Evolutionary conservation across 192 early-diverging fungal species (phyloP).

Genomic region (Allomyces macrogynus): DNA sequence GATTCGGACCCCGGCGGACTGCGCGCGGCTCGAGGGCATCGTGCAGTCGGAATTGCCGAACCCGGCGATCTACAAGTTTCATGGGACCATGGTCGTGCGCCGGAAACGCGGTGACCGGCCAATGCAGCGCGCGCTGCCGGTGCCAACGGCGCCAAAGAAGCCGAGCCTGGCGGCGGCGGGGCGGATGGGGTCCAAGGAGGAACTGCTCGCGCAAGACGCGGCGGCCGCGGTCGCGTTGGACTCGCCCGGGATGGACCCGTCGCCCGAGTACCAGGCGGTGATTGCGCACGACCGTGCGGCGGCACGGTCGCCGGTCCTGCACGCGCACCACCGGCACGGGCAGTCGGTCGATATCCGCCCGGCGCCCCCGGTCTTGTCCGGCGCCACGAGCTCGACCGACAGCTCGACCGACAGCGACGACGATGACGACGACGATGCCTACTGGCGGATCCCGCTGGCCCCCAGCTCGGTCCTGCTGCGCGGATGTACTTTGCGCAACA

Average conservation of each 20-base stretch:
- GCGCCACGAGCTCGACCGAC: background rate
- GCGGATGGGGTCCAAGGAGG: no score
- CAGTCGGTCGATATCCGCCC: background rate
- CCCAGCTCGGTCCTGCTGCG: conserved; percentile 68
- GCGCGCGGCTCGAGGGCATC: conserved; percentile 33
- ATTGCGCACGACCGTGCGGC: background rate
- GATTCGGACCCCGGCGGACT: conserved; percentile 32
- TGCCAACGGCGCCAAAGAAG: background rate
- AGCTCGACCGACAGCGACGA: background rate
- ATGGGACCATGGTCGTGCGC: conserved; percentile 35
- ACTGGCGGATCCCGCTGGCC: conserved; percentile 35
- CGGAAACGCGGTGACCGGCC: background rate
- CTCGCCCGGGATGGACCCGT: background rate
- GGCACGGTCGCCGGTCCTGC: conserved; percentile 1
- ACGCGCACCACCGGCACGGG: background rate
- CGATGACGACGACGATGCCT: background rate
- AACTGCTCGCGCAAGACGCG: no score
- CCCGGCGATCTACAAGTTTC: conserved; percentile 69
- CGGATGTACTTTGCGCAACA: conserved; percentile 83
- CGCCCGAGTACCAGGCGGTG: background rate
- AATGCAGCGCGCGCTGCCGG: background rate
- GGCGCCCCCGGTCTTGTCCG: background rate
- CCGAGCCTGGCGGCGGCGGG: no score
- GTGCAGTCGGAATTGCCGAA: conserved; percentile 73
- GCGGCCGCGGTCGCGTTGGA: background rate